phyloP scores from a whole-genome alignment of 805 yeast genomes.

The Saturnispora besseyi region DNA sequence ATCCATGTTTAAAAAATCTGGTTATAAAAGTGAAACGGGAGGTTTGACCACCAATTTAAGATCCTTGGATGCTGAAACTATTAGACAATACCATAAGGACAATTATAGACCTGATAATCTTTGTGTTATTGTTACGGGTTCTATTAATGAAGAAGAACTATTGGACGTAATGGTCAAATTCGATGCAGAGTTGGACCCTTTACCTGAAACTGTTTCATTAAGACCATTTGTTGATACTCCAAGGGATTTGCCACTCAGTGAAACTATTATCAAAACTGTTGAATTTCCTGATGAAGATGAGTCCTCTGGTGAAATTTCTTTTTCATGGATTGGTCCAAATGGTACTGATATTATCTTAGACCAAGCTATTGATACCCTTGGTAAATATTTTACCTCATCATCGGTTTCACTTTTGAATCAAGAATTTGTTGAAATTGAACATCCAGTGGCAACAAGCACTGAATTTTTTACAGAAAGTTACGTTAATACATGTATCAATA shows the following conservation, averaged over 20 bases:
- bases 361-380: slow-evolving; percentile 63
- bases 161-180: slow-evolving; percentile 49
- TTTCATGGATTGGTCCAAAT: slow-evolving; percentile 80
- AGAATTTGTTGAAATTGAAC: slow-evolving; percentile 66
- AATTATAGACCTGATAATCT: slow-evolving; percentile 78
- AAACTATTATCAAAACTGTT: slow-evolving; percentile 39
- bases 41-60: slow-evolving; percentile 77
- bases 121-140: slow-evolving; percentile 77
- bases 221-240: slow-evolving; percentile 78
- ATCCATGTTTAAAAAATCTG: slow-evolving; percentile 51
- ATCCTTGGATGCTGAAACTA: slow-evolving; percentile 59
- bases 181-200: slow-evolving; percentile 45
- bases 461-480: slow-evolving; percentile 70
- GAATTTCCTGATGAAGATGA: slow-evolving; percentile 89
- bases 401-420: slow-evolving; percentile 69
- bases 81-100: slow-evolving; percentile 61
- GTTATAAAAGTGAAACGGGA: slow-evolving; percentile 91
- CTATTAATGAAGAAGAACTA: slow-evolving; percentile 69
- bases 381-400: slow-evolving; percentile 66
- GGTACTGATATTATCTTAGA: slow-evolving; percentile 41
- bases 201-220: slow-evolving; percentile 30
- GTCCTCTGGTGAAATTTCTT: slow-evolving; percentile 61
- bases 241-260: slow-evolving; percentile 34
- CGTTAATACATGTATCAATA: slow-evolving; percentile 47
- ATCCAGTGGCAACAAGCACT: slow-evolving; percentile 70